Evolutionary conservation across 2,329 filamentous ascomycete species (phyloP), one percentile per base, ranked within the genome.

Genomic region (Nemania serpens): DNA sequence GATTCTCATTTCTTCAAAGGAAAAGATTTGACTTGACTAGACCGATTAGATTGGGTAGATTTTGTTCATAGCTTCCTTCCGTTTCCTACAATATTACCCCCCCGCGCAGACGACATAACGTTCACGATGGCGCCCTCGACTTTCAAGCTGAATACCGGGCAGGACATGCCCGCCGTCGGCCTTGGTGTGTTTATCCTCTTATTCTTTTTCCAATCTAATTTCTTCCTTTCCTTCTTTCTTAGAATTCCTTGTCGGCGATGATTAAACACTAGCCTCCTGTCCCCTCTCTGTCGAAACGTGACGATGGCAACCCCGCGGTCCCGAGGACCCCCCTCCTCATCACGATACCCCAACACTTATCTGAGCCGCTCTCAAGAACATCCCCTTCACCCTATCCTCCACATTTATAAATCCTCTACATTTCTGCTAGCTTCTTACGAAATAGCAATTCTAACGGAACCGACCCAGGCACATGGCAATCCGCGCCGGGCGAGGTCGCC

Each of bases 121-220:
- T 59, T 62, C 69, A 78, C 56, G 63, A 87, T 87, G 84, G 77
- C 82, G 60, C 79, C 80, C 66, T 78, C 82, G 65, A 79, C 78
- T 20, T 88, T 86, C 76, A 87, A 83, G 71, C 82, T 90, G 67
- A 90, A 89, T 78, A 88, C 81, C 39, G 86, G 86, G 60, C 76
- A 79, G 58, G 78, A 84, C 64, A 89, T 90, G 63, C 87, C 87
- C 50, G 84, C 86, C 41, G 73, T 90, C 18, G 87, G 86, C 54
- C 79, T 89, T 33, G 86, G 85, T 87, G 77, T 48, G 78, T 68
- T n/a, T 18, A 1, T 42, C 50, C 22, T 15, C 48, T 5, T 15
- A 15, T 7, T 49, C 13, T 13, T 12, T 13, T 46, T 48, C 36
- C 20, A n/a, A 17, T 12, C 9, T 42, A 12, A 10, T 9, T 15